Base-by-base conservation (phyloP, 2,329 filamentous ascomycete genomes). In the Lachnellula suecica region DNA sequence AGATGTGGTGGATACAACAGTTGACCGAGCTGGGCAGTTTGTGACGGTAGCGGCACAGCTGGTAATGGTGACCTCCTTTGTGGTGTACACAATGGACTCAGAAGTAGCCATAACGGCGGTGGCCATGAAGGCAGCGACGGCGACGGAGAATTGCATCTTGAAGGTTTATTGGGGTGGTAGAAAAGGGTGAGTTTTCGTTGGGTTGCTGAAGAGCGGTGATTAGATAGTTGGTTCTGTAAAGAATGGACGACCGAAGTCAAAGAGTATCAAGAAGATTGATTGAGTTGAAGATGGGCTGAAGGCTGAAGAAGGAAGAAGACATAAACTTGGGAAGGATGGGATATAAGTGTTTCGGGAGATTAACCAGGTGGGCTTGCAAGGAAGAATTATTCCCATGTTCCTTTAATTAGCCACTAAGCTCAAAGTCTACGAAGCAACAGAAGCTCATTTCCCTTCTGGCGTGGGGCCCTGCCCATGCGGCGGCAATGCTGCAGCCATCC, bases 31-130 rank as follows among this genome's bases (percentile, higher is more conserved):
- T 38, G 61, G 62, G 60, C 77, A 79, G 74, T 78, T 64, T 65
- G 75, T 60, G 47, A 76, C 73, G 52, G 71, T 71, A 43, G 76
- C 69, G 54, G 66, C 73, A 68, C 75, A 79, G 20, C 72, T 76
- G 68, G 74, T 79, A 71, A 79, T 74, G 69, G 76, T 79, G 52
- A 78, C 71, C 60, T 76, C 69, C 61, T 75, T 70, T 57, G 74
- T 77, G 64, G 68, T 63, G 70, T 76, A 77, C 69, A 77, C 68
- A 15, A 23, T 20, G 4, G 40, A 41, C 20, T 3, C 17, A 23
- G 23, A 15, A 25, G 24, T 29, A 19, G 47, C 48, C 47, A 56
- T 51, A 44, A 51, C 54, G 38, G 54, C 57, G 52, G 58, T 57
- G 54, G 64, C 67, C 62, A 68, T 57, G 51, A 68, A 43, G 60